Conservation (phyloP, 2,329 filamentous ascomycete genomes). For the Fusarium sp. region DNA sequence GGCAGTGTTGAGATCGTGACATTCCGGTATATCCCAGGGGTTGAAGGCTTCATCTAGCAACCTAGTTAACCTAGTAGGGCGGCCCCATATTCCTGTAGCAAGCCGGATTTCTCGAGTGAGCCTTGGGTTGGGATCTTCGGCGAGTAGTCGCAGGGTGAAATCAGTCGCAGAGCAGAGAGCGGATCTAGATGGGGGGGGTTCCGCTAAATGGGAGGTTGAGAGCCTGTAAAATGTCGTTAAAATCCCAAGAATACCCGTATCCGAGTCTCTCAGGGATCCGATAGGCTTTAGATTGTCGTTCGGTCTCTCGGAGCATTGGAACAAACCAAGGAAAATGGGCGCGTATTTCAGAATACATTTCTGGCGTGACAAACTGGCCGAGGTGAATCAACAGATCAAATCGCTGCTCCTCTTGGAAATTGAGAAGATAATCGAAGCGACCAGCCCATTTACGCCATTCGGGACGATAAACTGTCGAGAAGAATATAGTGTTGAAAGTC, state of each 20-base stretch:
- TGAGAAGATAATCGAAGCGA: neutral
- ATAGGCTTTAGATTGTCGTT: neutral
- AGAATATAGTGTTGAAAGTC: neutral
- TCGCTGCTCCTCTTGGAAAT: accelerated
- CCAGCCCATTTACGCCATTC: neutral
- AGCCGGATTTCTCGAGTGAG: neutral
- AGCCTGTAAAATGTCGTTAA: too few species aligned
- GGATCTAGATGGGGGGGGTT: neutral
- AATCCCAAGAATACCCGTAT: too few species aligned
- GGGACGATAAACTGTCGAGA: neutral
- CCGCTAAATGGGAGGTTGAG: neutral
- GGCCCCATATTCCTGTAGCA: neutral
- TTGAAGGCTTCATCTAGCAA: neutral
- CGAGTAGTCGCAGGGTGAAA: neutral
- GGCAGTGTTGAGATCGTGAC: neutral
- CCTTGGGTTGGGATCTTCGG: too few species aligned
- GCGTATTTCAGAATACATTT: neutral
- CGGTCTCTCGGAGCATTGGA: neutral
- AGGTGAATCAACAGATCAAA: accelerated
- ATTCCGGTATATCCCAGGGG: neutral
- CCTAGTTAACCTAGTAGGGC: accelerated
- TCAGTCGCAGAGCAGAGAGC: neutral
- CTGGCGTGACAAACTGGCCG: neutral
- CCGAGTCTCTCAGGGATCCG: too few species aligned
- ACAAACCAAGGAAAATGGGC: neutral